A percentile compares a stretch with the other conserved stretches of the same genome.
Evolutionary conservation across 176 grass and related monocot species (phyloP).

Genomic region (Carex parvula): DNA sequence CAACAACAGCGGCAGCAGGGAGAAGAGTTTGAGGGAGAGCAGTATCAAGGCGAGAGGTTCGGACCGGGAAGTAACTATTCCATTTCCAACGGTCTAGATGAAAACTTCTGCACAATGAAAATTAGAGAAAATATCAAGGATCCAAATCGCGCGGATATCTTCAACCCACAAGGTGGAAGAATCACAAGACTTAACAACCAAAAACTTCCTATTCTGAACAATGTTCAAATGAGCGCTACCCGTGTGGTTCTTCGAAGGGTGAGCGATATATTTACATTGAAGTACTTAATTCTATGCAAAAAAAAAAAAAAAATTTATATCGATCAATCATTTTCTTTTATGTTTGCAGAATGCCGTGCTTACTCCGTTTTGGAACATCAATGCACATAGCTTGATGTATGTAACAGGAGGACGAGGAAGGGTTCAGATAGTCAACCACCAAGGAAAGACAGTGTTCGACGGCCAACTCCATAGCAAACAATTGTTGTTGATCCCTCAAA

Average conservation of each 20-base stretch:
- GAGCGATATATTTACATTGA: background rate
- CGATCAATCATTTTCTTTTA: background rate
- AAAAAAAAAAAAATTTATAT: background rate
- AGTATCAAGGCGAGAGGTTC: background rate
- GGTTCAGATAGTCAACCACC: conserved; percentile 9
- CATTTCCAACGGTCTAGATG: conserved; percentile 30
- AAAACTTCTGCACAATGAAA: conserved; percentile 32
- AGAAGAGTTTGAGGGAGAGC: background rate
- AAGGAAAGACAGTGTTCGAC: conserved; percentile 17
- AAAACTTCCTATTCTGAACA: conserved; percentile 36
- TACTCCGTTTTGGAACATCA: conserved; percentile 31
- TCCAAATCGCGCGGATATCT: conserved; percentile 31
- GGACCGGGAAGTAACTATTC: background rate
- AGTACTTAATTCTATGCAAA: background rate
- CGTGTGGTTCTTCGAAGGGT: conserved; percentile 36
- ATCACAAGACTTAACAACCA: conserved; percentile 36
- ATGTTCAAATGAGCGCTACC: conserved; percentile 37
- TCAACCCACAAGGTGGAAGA: conserved; percentile 30
- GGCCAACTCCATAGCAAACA: conserved; percentile 15
- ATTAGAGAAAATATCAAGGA: conserved; percentile 31
- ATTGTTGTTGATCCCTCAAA: conserved; percentile 32
- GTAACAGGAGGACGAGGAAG: conserved; percentile 13
- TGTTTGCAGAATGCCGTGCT: conserved; percentile 30
- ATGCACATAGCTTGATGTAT: conserved; percentile 37
- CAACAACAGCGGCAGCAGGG: background rate